Evolutionary conservation across 1,139 yeast genomes (phyloP).

Genomic region (Geotrichum reessii): DNA sequence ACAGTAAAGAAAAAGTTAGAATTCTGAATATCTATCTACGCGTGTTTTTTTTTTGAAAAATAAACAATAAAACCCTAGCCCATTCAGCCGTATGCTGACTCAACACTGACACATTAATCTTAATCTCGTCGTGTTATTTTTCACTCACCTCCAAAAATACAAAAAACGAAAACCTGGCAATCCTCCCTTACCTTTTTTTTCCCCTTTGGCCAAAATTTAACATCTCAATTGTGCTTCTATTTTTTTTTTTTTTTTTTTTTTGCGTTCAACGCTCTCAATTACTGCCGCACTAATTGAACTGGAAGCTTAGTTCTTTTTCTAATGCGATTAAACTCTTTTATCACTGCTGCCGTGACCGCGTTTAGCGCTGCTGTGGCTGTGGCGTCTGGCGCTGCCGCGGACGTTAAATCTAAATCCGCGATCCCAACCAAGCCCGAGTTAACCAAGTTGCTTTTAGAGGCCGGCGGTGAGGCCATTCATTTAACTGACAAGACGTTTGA

Average conservation of each 20-base stretch:
- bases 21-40: background rate
- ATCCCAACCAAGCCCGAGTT: slow-evolving; percentile 10
- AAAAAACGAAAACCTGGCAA: background rate
- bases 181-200: background rate
- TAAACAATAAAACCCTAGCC: background rate
- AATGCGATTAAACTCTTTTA: background rate
- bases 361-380: slow-evolving; percentile 44
- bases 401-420: slow-evolving; percentile 41
- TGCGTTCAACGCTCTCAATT: background rate
- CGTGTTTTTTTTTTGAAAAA: background rate
- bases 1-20: background rate
- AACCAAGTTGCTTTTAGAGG: slow-evolving; percentile 15
- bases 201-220: background rate
- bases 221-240: background rate
- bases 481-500: slow-evolving; percentile 61
- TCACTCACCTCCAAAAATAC: background rate
- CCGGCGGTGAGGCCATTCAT: slow-evolving; percentile 16
- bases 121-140: background rate
- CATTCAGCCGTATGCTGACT: background rate
- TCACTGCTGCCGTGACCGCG: background rate
- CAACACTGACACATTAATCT: background rate
- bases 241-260: background rate
- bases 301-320: background rate
- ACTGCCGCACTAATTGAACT: background rate
- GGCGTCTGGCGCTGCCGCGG: slow-evolving; percentile 43